Evolutionary conservation across 1,284 basidiomycete species (phyloP).

Genomic region (Peniophora sp.): DNA sequence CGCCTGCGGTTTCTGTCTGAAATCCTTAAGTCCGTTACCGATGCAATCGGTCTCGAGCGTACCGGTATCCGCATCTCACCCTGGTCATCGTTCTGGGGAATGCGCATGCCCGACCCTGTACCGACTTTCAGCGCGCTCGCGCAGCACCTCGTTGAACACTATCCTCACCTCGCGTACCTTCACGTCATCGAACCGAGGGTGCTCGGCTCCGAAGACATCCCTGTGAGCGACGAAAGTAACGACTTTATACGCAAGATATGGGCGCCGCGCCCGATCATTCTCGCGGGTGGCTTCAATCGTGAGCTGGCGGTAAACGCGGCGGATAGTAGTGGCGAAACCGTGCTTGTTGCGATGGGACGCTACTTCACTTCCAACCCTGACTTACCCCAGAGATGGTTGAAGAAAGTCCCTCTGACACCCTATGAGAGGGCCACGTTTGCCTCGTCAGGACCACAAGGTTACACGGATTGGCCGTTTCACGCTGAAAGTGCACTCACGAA

Average conservation of each 20-base stretch:
- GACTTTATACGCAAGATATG: conserved; percentile 7
- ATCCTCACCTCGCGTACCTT: conserved; percentile 16
- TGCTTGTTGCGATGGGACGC: not conserved
- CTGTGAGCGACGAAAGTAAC: not conserved
- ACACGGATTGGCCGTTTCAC: too few relatives aligned
- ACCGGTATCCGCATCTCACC: conserved; percentile 48
- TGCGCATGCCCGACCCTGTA: conserved; percentile 11
- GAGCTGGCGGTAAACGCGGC: conserved; percentile 1
- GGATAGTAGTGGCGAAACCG: not conserved
- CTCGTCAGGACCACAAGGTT: too few relatives aligned
- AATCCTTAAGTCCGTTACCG: conserved; percentile 31
- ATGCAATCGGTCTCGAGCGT: conserved; percentile 28
- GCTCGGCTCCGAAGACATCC: conserved; percentile 5
- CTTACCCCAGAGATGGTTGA: too few relatives aligned
- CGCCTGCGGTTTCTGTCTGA: conserved; percentile 40
- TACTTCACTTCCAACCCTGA: not conserved
- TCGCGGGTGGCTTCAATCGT: conserved; percentile 20
- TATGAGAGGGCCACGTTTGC: too few relatives aligned
- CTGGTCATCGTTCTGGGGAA: conserved; percentile 34
- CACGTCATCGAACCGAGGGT: conserved; percentile 33
- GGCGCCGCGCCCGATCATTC: conserved; percentile 16
- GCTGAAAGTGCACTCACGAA: too few relatives aligned
- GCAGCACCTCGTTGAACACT: not conserved
- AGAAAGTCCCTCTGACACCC: too few relatives aligned
- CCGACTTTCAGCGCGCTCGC: conserved; percentile 4